phyloP scores from a whole-genome alignment of 495 filamentous ascomycete genomes.

The Podospora pseudocomata region DNA sequence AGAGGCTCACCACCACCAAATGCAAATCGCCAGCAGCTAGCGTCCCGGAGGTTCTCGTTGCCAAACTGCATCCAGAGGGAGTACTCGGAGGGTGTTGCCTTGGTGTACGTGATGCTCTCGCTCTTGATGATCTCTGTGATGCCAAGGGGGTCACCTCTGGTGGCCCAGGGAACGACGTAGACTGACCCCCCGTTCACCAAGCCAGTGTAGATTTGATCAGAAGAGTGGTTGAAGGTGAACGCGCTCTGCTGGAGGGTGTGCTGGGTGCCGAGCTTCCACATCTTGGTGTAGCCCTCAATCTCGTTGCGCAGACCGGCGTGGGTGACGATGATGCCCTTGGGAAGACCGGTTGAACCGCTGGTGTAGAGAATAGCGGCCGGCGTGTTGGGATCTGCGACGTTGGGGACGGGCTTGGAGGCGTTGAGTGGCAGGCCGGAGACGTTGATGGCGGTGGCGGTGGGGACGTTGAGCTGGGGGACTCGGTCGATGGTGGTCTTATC shows the following conservation, averaged over 20 bases:
- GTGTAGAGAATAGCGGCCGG: conserved; percentile 44
- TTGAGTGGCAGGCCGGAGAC: neutral
- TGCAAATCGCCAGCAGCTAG: neutral
- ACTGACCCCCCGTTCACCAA: conserved; percentile 28
- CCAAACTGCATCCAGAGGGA: conserved; percentile 23
- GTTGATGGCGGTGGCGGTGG: conserved; percentile 6
- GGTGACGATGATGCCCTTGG: conserved; percentile 44
- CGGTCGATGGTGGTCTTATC: conserved; percentile 38
- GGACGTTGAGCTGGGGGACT: conserved; percentile 17
- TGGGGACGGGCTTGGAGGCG: neutral
- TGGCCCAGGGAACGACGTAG: conserved; percentile 15
- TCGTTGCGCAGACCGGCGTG: conserved; percentile 26
- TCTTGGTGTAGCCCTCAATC: conserved; percentile 17
- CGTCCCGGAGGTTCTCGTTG: neutral
- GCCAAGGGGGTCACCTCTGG: conserved; percentile 24
- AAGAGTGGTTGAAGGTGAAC: conserved; percentile 31
- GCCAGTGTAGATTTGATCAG: conserved; percentile 28
- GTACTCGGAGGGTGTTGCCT: conserved; percentile 29
- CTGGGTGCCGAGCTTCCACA: conserved; percentile 17
- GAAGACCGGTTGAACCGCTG: conserved; percentile 46
- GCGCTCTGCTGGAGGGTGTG: conserved; percentile 31
- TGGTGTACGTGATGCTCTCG: conserved; percentile 28
- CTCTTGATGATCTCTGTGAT: conserved; percentile 23
- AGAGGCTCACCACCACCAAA: conserved; percentile 28
- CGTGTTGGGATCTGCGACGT: conserved; percentile 4